phyloP scores from a whole-genome alignment of 164 flowering plant species.

The Paratinospora sagittata region DNA sequence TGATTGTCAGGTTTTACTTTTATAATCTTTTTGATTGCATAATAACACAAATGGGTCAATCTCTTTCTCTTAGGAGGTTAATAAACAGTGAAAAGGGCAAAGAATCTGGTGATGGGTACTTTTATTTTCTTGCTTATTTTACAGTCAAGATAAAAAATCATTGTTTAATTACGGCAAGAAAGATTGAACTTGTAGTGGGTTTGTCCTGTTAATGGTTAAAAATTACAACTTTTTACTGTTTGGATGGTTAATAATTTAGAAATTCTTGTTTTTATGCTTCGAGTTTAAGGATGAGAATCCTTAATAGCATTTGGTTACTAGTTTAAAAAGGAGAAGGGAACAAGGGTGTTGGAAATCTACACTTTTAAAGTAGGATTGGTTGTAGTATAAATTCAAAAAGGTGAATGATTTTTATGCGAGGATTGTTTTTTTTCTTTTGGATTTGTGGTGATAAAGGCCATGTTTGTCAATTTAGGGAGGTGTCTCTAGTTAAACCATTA shows the following conservation, averaged over 20 bases:
- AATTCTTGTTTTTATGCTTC: conserved; percentile 3
- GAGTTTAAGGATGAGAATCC: not conserved
- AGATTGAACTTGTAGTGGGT: not conserved
- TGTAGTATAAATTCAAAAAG: not conserved
- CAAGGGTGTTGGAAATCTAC: too few relatives aligned
- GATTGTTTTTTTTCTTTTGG: not conserved
- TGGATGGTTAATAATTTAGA: not conserved
- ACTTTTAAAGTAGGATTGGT: not conserved
- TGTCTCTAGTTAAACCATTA: conserved; percentile 7
- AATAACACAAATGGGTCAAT: conserved; percentile 2
- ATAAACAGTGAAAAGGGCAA: conserved; percentile 8
- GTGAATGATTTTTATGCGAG: not conserved
- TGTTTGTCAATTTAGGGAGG: not conserved
- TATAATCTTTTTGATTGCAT: conserved; percentile 4
- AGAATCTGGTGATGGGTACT: not conserved
- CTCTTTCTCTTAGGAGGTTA: not conserved
- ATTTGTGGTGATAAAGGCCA: not conserved
- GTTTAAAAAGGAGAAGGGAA: not conserved
- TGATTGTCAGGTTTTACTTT: not conserved
- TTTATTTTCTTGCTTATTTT: not conserved
- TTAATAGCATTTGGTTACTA: not conserved
- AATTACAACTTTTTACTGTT: conserved; percentile 6
- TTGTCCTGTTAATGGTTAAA: not conserved
- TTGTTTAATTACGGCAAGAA: too few relatives aligned
- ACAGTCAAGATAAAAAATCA: not conserved